Evolutionary conservation across 2,329 filamentous ascomycete species (phyloP).

Genomic region (Scedosporium minutisporum): DNA sequence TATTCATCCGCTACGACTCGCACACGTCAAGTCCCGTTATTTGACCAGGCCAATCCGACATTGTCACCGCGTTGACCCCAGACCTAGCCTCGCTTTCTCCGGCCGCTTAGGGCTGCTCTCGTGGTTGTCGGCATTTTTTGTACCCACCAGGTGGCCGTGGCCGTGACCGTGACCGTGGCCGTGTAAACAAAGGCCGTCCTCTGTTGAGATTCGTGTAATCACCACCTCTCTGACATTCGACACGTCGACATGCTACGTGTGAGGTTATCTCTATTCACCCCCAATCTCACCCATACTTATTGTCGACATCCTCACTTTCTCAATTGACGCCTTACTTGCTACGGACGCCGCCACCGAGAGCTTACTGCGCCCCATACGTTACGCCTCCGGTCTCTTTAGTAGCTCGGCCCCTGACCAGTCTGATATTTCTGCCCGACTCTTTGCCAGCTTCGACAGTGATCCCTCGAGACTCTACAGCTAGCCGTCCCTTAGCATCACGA

Average conservation of each 20-base stretch:
- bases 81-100: not conserved
- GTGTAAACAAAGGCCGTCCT: constrained; percentile 5
- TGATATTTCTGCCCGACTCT: too few species aligned
- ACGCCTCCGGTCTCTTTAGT: too few species aligned
- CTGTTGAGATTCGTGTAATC: not conserved
- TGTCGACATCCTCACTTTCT: not conserved
- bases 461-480: too few species aligned
- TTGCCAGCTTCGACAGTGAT: too few species aligned
- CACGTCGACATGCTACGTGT: constrained; percentile 1
- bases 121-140: not conserved
- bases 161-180: not conserved
- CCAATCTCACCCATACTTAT: not conserved
- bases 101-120: not conserved
- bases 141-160: not conserved
- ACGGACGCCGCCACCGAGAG: too few species aligned
- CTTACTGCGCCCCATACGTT: too few species aligned
- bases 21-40: not conserved
- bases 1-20: not conserved
- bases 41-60: not conserved
- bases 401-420: too few species aligned
- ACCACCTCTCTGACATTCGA: not conserved
- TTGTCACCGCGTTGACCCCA: not conserved
- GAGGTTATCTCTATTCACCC: not conserved
- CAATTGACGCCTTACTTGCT: too few species aligned
- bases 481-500: too few species aligned